Percentiles rank a stretch among this genome's conserved stretches.
These are phyloP conservation scores for Pseudogymnoascus sp. DNA, from an alignment of 2,329 filamentous ascomycete genomes.

Conservation along the genomic window DNA sequence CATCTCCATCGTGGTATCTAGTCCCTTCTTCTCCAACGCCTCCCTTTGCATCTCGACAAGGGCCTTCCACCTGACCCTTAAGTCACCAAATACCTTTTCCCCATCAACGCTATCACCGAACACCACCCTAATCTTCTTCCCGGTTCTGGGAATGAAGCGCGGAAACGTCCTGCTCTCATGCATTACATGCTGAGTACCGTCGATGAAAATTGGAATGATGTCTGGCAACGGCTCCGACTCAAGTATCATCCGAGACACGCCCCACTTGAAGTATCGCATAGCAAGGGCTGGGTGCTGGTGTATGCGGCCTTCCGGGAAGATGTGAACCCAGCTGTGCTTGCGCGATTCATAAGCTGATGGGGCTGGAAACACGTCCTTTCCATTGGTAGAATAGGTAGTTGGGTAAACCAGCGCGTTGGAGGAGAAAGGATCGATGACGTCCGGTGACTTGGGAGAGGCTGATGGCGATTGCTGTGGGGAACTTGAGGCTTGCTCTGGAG, in stretches of 20 bases:
- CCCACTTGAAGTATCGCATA: slow-evolving; percentile 98
- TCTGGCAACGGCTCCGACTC: slow-evolving; percentile 83
- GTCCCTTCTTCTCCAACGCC: slow-evolving; percentile 30
- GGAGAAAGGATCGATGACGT: slow-evolving; percentile 47
- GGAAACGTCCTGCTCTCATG: slow-evolving; percentile 73
- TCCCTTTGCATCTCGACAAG: slow-evolving; percentile 49
- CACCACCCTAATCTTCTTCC: slow-evolving; percentile 62
- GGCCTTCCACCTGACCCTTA: slow-evolving; percentile 66
- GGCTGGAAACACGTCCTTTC: slow-evolving; percentile 56
- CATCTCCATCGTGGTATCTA: slow-evolving; percentile 32
- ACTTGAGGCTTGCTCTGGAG: slow-evolving; percentile 9
- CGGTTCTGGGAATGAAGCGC: slow-evolving; percentile 68
- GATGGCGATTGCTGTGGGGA: slow-evolving; percentile 10
- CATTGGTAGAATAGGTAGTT: slow-evolving; percentile 56
- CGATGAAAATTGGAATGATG: slow-evolving; percentile 88
- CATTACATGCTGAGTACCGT: slow-evolving; percentile 85
- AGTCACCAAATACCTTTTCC: slow-evolving; percentile 68
- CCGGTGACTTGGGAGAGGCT: slow-evolving; percentile 18
- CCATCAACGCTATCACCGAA: slow-evolving; percentile 74
- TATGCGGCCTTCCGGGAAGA: slow-evolving; percentile 92
- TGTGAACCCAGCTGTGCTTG: slow-evolving; percentile 78
- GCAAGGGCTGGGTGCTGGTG: slow-evolving; percentile 74
- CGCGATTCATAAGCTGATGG: slow-evolving; percentile 65
- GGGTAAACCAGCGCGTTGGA: slow-evolving; percentile 28
- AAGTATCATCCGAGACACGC: slow-evolving; percentile 80